phyloP scores from a whole-genome alignment of 208 protist genomes.

The Wallacemonas rigidus region DNA sequence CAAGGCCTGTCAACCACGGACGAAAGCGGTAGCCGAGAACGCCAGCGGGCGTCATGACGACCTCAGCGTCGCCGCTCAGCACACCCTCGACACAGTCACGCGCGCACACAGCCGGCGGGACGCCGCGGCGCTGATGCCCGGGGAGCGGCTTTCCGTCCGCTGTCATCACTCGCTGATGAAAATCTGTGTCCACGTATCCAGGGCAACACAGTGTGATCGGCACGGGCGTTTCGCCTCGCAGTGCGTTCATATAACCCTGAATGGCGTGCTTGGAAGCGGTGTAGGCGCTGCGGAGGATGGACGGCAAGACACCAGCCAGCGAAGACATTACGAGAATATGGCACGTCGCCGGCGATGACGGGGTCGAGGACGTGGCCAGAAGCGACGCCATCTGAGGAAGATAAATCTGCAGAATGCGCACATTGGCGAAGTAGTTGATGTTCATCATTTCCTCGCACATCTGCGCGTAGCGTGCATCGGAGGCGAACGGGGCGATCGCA shows the following conservation, averaged over 20 bases:
- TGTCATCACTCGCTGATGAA: slow-evolving; percentile 65
- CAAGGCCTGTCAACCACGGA: slow-evolving; percentile 60
- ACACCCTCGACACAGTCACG: slow-evolving; percentile 53
- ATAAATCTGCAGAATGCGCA: slow-evolving; percentile 70
- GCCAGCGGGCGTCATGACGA: slow-evolving; percentile 71
- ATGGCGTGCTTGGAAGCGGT: slow-evolving; percentile 87
- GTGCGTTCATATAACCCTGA: slow-evolving; percentile 87
- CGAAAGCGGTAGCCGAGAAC: slow-evolving; percentile 78
- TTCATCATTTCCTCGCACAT: slow-evolving; percentile 76
- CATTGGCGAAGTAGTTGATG: slow-evolving; percentile 89
- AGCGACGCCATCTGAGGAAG: slow-evolving; percentile 50
- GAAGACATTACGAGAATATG: slow-evolving; percentile 80
- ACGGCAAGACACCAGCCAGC: slow-evolving; percentile 76
- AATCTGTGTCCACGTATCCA: slow-evolving; percentile 85
- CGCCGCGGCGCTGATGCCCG: slow-evolving; percentile 55
- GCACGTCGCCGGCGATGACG: slow-evolving; percentile 36
- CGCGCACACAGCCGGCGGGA: slow-evolving; percentile 58
- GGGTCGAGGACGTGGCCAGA: slow-evolving; percentile 18
- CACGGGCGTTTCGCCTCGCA: slow-evolving; percentile 75
- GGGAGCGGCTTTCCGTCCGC: slow-evolving; percentile 34
- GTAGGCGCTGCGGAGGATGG: slow-evolving; percentile 74
- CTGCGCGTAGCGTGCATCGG: slow-evolving; percentile 43
- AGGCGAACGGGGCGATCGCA: slow-evolving; percentile 71
- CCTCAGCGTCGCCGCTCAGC: slow-evolving; percentile 61
- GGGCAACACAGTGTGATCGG: slow-evolving; percentile 82